phyloP scores from a whole-genome alignment of 2,329 filamentous ascomycete species.

The Setomelanomma holmii region DNA sequence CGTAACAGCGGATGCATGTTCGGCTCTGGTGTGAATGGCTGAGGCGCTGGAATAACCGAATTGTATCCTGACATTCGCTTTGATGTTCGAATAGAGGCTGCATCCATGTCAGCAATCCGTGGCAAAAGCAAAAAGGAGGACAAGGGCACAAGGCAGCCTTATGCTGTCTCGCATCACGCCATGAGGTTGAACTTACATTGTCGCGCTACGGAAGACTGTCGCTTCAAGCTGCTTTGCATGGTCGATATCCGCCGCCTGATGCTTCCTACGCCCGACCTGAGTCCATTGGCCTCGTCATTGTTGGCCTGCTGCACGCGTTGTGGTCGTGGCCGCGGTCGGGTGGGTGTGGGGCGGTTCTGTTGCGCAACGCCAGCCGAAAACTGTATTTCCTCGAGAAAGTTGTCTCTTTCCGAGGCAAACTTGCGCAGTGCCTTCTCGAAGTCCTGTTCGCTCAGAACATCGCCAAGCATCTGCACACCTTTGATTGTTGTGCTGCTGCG shows the following conservation, averaged over 20 bases:
- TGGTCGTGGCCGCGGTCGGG: constrained; percentile 76
- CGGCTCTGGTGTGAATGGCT: constrained; percentile 86
- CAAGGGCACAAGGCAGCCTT: constrained; percentile 1
- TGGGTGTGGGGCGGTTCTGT: constrained; percentile 57
- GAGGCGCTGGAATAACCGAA: constrained; percentile 92
- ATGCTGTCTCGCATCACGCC: neutral
- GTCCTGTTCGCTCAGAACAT: constrained; percentile 74
- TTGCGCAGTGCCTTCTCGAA: constrained; percentile 93
- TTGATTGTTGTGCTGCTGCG: constrained; percentile 70
- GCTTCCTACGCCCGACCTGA: constrained; percentile 75
- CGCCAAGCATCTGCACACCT: constrained; percentile 49
- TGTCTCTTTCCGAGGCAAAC: constrained; percentile 93
- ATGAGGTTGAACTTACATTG: constrained; percentile 65
- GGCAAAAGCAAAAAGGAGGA: constrained; percentile 12
- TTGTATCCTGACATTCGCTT: constrained; percentile 96
- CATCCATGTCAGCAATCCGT: constrained; percentile 30
- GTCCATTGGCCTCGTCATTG: constrained; percentile 61
- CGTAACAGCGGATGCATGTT: constrained; percentile 96
- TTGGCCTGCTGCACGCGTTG: constrained; percentile 70
- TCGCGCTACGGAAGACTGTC: constrained; percentile 78
- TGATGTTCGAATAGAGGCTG: constrained; percentile 76
- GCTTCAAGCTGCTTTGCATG: constrained; percentile 87
- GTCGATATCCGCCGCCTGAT: constrained; percentile 93
- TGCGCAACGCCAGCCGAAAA: constrained; percentile 79
- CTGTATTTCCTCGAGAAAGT: constrained; percentile 89